Conservation (phyloP, 2,329 filamentous ascomycete genomes). For the Cordyceps javanica region DNA sequence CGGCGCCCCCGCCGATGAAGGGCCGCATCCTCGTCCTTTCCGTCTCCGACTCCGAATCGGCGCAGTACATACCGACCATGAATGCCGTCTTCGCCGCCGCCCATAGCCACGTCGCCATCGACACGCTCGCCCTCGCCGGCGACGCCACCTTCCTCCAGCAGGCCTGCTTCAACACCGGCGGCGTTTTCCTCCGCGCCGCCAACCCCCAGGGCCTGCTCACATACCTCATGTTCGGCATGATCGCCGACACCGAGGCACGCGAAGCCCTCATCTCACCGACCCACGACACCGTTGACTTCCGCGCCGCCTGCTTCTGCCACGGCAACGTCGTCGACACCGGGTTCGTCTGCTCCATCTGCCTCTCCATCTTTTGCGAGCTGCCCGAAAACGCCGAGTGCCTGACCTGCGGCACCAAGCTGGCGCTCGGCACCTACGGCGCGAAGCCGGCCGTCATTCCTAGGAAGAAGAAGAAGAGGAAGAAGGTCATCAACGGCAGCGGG, state of each 20-base stretch:
- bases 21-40: slow-evolving; percentile 80
- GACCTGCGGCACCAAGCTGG: slow-evolving; percentile 74
- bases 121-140: slow-evolving; percentile 80
- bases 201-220: slow-evolving; percentile 71
- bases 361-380: slow-evolving; percentile 81
- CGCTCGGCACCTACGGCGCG: slow-evolving; percentile 68
- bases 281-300: slow-evolving; percentile 85
- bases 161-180: slow-evolving; percentile 60
- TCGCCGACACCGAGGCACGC: slow-evolving; percentile 54
- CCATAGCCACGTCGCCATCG: slow-evolving; percentile 79
- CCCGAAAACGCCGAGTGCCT: slow-evolving; percentile 62
- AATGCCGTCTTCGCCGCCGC: slow-evolving; percentile 96
- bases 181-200: slow-evolving; percentile 46
- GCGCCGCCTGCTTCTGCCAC: slow-evolving; percentile 98
- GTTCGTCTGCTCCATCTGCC: slow-evolving; percentile 92
- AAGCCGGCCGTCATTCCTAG: slow-evolving; percentile 69
- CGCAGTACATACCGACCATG: slow-evolving; percentile 98
- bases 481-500: slow-evolving; percentile 44
- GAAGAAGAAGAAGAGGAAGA: slow-evolving; percentile 74
- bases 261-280: slow-evolving; percentile 69
- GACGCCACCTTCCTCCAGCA: slow-evolving; percentile 92
- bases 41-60: slow-evolving; percentile 76
- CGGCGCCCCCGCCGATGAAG: slow-evolving; percentile 26
- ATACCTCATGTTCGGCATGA: slow-evolving; percentile 92
- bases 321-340: slow-evolving; percentile 83